Evolutionary conservation across 2,329 filamentous ascomycete genomes (phyloP), one percentile per base, ranked within the genome.

Genomic region (Trichoderma brevicompactum): DNA sequence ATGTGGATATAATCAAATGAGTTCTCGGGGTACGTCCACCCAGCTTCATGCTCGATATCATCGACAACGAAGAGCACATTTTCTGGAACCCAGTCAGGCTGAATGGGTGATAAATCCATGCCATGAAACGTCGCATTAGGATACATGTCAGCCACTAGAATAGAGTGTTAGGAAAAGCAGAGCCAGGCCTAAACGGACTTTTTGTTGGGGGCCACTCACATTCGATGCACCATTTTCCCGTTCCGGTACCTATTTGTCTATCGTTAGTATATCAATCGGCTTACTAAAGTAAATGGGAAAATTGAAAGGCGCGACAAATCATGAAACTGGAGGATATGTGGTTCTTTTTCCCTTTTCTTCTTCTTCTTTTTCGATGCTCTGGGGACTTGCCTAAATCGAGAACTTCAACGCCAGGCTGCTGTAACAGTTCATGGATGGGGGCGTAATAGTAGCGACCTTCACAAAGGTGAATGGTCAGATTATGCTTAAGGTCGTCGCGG

Each of bases 41-140:
- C 82, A 17, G 80, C 80, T 55, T 78, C 78, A 50, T 81, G 79
- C 66, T 85, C 82, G 59, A 84, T 80, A 68, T 85, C 82, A 70
- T 83, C 82, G 44, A 84, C 79, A 28, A 81, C 77, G 67, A 84
- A 84, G 28, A 79, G 76, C n/a, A 82, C 80, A 63, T 84, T 85
- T 59, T 80, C 76, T 2, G 82, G 82, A 0, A 84, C 81, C 71
- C 79, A 82, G 54, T 79, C 79, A 0, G 82, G 82, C 58, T 85
- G 82, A 46, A 84, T 85, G 0, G 82, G 82, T 1, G 82, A 84
- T 2, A 84, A 73, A 67, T 84, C 82, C 72, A 83, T 78, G 66
- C 82, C 82, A 46, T 79, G 79, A 50, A 85, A 80, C 36, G 72
- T 72, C 0, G 80, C 72, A 1, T 77, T 75, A 5, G 80, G 79